Percentiles rank a stretch among this genome's conserved stretches.
phyloP scores from a whole-genome alignment of 495 filamentous ascomycete species.

The Zalerion maritima region DNA sequence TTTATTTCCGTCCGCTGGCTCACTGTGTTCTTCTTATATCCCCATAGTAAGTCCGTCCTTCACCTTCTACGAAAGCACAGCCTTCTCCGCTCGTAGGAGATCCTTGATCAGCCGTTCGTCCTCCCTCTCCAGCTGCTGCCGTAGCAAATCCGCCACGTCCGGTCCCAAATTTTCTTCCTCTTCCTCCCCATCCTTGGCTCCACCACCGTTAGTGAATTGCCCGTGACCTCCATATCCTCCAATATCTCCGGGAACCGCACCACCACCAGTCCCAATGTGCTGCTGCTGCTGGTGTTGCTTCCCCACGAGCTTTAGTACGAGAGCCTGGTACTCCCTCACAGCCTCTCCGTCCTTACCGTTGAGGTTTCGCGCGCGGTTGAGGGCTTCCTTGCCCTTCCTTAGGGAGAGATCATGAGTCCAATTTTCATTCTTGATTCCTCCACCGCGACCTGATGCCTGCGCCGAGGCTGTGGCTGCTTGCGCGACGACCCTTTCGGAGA shows the following conservation, averaged over 20 bases:
- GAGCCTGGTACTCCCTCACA: constrained; percentile 32
- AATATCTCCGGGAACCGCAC: constrained; percentile 18
- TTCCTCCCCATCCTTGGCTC: too few species aligned
- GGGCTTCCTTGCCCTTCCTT: constrained; percentile 19
- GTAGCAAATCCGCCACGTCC: constrained; percentile 1
- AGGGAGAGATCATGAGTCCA: constrained; percentile 28
- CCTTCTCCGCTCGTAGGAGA: constrained; percentile 20
- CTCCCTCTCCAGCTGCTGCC: constrained; percentile 11
- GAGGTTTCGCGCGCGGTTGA: constrained; percentile 18
- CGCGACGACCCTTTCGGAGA: constrained; percentile 1
- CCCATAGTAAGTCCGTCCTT: too few species aligned
- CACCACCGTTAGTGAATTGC: too few species aligned
- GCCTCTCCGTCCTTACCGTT: constrained; percentile 24
- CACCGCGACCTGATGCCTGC: background rate
- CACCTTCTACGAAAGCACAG: background rate
- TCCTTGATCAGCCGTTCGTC: constrained; percentile 20
- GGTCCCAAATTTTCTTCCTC: too few species aligned
- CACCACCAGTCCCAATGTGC: constrained; percentile 2
- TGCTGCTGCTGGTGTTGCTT: constrained; percentile 1
- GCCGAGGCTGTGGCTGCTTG: background rate
- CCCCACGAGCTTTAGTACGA: constrained; percentile 21
- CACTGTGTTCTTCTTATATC: too few species aligned
- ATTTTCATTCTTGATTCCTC: constrained; percentile 4
- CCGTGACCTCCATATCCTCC: constrained; percentile 3
- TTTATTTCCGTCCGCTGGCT: too few species aligned